Percentiles rank a stretch among this genome's conserved stretches.
Conservation (phyloP, 495 filamentous ascomycete species). For the Chaetomidium leptoderma region DNA sequence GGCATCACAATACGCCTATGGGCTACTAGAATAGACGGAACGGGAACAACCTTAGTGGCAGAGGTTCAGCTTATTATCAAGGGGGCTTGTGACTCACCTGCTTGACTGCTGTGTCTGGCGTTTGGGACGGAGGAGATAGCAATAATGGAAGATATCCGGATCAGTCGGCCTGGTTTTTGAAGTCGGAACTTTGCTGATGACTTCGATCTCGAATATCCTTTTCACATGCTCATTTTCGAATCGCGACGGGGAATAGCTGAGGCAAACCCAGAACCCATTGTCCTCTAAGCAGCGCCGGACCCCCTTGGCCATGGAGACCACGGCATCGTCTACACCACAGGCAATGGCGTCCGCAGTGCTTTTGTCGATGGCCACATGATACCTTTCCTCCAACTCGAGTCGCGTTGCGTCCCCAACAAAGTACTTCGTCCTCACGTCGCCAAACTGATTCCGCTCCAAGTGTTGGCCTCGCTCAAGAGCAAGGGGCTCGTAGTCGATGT, state of each 20-base stretch:
- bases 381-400: conserved; percentile 20
- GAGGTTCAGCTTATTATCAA: no score
- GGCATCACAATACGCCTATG: no score
- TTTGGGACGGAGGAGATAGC: conserved; percentile 35
- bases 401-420: conserved; percentile 35
- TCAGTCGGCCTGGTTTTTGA: conserved; percentile 32
- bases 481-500: conserved; percentile 42
- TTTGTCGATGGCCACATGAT: conserved; percentile 40
- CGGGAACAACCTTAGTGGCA: no score
- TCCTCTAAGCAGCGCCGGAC: conserved; percentile 27
- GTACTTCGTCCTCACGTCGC: conserved; percentile 35
- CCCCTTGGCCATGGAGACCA: conserved; percentile 29
- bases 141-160: conserved; percentile 38
- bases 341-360: conserved; percentile 41
- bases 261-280: conserved; percentile 37
- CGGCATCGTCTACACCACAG: conserved; percentile 30
- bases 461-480: conserved; percentile 35
- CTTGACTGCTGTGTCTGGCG: background rate
- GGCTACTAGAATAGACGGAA: background rate
- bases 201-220: conserved; percentile 31
- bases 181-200: conserved; percentile 33
- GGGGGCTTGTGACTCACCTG: no score
- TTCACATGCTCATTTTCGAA: conserved; percentile 29
- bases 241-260: conserved; percentile 38
- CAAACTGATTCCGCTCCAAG: conserved; percentile 32